Conservation (phyloP, 495 filamentous ascomycete species). For the Penicillium flavigenum region DNA sequence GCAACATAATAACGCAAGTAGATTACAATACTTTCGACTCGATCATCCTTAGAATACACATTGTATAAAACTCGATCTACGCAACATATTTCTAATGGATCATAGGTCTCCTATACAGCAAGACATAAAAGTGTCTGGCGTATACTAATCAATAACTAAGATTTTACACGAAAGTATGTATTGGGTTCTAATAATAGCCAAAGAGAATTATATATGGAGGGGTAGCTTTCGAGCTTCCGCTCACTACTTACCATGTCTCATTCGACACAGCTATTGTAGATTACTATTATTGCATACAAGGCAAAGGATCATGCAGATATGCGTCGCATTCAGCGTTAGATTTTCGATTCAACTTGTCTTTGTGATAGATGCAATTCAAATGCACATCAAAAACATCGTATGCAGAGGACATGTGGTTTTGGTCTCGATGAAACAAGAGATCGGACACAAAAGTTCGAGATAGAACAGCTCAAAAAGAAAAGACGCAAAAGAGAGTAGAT, state of each 20-base stretch:
- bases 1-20: too few relatives aligned
- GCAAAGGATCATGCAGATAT: background rate
- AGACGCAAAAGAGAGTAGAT: conserved; percentile 6
- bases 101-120: background rate
- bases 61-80: background rate
- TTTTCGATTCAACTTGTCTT: conserved; percentile 27
- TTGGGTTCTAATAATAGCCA: background rate
- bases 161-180: too few relatives aligned
- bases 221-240: background rate
- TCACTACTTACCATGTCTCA: background rate
- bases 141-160: background rate
- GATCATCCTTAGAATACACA: background rate
- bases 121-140: background rate
- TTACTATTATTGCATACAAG: background rate
- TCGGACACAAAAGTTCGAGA: conserved; percentile 8
- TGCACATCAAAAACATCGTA: conserved; percentile 20
- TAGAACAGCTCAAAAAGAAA: conserved; percentile 10
- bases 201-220: background rate
- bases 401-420: conserved; percentile 20
- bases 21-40: too few relatives aligned
- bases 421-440: conserved; percentile 4
- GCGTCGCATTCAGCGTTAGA: background rate
- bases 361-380: conserved; percentile 22
- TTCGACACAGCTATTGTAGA: background rate
- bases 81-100: background rate